phyloP scores from a whole-genome alignment of 805 yeast genomes.

The Suhomyces tanzawaensis region DNA sequence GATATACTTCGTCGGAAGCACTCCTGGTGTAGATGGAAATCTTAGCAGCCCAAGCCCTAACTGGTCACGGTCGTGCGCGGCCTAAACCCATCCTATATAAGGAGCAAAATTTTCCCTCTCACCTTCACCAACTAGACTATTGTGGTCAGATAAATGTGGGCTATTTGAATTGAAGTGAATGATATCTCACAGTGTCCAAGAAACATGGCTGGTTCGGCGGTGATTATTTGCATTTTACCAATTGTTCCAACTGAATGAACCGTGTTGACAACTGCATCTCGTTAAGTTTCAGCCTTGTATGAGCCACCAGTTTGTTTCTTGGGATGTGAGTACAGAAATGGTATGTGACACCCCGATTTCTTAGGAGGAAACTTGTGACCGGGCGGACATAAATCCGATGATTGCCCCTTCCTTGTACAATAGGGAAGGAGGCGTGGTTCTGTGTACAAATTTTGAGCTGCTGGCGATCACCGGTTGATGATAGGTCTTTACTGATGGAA shows the following conservation, averaged over 20 bases:
- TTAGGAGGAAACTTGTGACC: slow-evolving; percentile 47
- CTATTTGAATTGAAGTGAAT: slow-evolving; percentile 10
- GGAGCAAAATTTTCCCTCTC: slow-evolving; percentile 5
- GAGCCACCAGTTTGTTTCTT: slow-evolving; percentile 31
- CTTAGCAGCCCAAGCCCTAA: slow-evolving; percentile 8
- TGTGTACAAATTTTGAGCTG: slow-evolving; percentile 53
- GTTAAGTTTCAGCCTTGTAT: slow-evolving; percentile 66
- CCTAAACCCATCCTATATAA: slow-evolving; percentile 6
- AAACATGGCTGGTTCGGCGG: slow-evolving; percentile 23
- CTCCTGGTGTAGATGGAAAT: no score
- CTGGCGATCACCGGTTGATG: slow-evolving; percentile 51
- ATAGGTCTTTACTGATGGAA: slow-evolving; percentile 43
- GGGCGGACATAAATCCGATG: slow-evolving; percentile 49
- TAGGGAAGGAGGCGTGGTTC: slow-evolving; percentile 46
- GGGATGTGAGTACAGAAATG: slow-evolving; percentile 1
- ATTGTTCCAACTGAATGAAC: slow-evolving; percentile 59
- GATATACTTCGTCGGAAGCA: no score
- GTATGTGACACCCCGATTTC: slow-evolving; percentile 18
- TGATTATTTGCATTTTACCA: slow-evolving; percentile 53
- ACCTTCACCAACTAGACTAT: slow-evolving; percentile 2
- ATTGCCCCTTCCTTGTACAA: slow-evolving; percentile 42
- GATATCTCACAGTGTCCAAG: not conserved
- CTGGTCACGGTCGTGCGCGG: slow-evolving; percentile 8
- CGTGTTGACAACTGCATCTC: slow-evolving; percentile 53
- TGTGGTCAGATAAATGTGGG: slow-evolving; percentile 6